Percentiles rank a stretch among this genome's conserved stretches.
Evolutionary conservation across 2,329 filamentous ascomycete species (phyloP).

Genomic region (Piedraia hortae): DNA sequence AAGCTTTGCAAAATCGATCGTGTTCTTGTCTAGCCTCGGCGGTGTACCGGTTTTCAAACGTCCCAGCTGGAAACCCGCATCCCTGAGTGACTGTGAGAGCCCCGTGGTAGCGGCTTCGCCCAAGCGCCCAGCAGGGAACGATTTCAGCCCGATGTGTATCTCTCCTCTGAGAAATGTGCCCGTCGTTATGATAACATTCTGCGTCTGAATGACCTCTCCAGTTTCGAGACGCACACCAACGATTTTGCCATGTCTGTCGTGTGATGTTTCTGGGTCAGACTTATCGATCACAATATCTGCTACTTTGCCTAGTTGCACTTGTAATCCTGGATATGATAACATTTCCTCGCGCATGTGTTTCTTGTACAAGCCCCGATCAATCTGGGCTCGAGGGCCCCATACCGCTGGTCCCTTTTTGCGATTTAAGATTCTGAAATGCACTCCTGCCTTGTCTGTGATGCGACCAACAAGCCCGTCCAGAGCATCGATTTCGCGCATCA

Average conservation of each 20-base stretch:
- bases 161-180: slow-evolving; percentile 88
- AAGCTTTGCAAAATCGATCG: slow-evolving; percentile 50
- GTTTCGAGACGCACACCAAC: slow-evolving; percentile 67
- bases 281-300: slow-evolving; percentile 64
- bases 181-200: slow-evolving; percentile 75
- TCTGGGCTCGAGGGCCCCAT: slow-evolving; percentile 90
- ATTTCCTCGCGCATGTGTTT: slow-evolving; percentile 78
- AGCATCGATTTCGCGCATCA: slow-evolving; percentile 83
- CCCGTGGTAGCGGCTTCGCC: slow-evolving; percentile 84
- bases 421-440: slow-evolving; percentile 85
- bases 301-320: slow-evolving; percentile 61
- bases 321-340: slow-evolving; percentile 46
- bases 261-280: slow-evolving; percentile 18
- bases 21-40: slow-evolving; percentile 53
- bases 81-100: slow-evolving; percentile 63
- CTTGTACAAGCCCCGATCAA: slow-evolving; percentile 72
- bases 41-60: slow-evolving; percentile 89
- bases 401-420: slow-evolving; percentile 76
- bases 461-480: slow-evolving; percentile 70
- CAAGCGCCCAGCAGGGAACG: slow-evolving; percentile 67
- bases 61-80: slow-evolving; percentile 71
- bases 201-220: slow-evolving; percentile 55
- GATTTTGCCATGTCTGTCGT: slow-evolving; percentile 38
- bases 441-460: slow-evolving; percentile 74
- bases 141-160: slow-evolving; percentile 71